Conservation (phyloP, 2,329 filamentous ascomycete species). For the Rhinocladiella mackenziei region DNA sequence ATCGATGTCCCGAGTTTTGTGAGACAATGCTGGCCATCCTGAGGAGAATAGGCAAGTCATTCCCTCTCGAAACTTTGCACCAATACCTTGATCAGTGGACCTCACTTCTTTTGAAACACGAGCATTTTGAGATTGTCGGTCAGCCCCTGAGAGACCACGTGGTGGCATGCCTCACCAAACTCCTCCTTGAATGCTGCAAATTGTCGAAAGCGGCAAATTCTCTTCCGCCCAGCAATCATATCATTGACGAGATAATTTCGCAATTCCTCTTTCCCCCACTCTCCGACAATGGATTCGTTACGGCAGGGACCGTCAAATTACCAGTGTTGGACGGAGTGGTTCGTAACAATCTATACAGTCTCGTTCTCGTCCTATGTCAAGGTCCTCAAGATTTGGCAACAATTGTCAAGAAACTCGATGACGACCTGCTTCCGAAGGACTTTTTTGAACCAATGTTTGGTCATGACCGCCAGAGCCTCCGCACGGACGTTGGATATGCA, state of each 20-base stretch:
- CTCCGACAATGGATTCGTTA: conserved; percentile 32
- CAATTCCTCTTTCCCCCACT: conserved; percentile 63
- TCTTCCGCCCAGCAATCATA: conserved; percentile 33
- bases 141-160: conserved; percentile 44
- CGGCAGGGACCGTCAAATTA: conserved; percentile 34
- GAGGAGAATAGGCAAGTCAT: conserved; percentile 39
- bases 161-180: conserved; percentile 41
- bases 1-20: conserved; percentile 46
- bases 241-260: conserved; percentile 55
- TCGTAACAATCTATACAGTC: conserved; percentile 57
- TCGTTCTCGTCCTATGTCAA: conserved; percentile 56
- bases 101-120: conserved; percentile 41
- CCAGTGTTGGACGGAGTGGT: conserved; percentile 54
- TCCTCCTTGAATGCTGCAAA: conserved; percentile 35
- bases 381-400: conserved; percentile 46
- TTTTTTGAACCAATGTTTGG: conserved; percentile 18
- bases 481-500: conserved; percentile 75
- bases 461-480: conserved; percentile 43
- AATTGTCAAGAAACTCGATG: conserved; percentile 20
- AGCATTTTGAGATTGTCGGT: conserved; percentile 46
- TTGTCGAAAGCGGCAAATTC: conserved; percentile 14
- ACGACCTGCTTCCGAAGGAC: conserved; percentile 23
- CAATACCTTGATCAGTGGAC: conserved; percentile 45
- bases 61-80: conserved; percentile 37
- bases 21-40: conserved; percentile 43